Evolutionary conservation across 148 eudicot genomes (phyloP).

Genomic region (Cornus controversa): DNA sequence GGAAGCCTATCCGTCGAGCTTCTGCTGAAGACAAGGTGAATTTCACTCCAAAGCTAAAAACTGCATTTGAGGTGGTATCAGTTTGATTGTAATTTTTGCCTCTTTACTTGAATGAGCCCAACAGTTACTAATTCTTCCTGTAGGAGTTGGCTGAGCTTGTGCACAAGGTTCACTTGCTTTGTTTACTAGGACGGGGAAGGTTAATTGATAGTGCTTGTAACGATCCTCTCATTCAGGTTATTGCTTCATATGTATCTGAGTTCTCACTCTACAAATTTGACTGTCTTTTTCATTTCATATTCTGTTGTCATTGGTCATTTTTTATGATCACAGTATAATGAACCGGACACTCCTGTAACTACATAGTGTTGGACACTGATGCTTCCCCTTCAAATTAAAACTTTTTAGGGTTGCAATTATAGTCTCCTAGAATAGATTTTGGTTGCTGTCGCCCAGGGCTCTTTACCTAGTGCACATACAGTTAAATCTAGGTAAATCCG

Average conservation of each 20-base stretch:
- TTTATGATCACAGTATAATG: background rate
- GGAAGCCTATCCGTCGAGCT: conserved; percentile 63
- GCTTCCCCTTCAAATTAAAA: background rate
- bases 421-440: conserved; percentile 4
- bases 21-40: conserved; percentile 91
- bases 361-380: background rate
- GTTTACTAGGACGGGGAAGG: conserved; percentile 88
- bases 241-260: background rate
- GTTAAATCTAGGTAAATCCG: background rate
- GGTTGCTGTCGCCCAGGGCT: background rate
- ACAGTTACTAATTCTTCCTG: conserved; percentile 10
- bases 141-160: conserved; percentile 90
- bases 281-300: background rate
- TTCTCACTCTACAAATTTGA: background rate
- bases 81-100: background rate
- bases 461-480: background rate
- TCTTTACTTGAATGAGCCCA: conserved; percentile 3
- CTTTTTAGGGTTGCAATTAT: background rate
- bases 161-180: conserved; percentile 86
- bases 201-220: conserved; percentile 77
- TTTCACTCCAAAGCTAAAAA: background rate
- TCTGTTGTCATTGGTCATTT: background rate
- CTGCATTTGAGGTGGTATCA: background rate
- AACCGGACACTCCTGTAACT: background rate
- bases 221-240: conserved; percentile 91